These are phyloP conservation scores for Gloeostereum incarnatum DNA, from an alignment of 768 basidiomycete genomes.

Conservation along the genomic window DNA sequence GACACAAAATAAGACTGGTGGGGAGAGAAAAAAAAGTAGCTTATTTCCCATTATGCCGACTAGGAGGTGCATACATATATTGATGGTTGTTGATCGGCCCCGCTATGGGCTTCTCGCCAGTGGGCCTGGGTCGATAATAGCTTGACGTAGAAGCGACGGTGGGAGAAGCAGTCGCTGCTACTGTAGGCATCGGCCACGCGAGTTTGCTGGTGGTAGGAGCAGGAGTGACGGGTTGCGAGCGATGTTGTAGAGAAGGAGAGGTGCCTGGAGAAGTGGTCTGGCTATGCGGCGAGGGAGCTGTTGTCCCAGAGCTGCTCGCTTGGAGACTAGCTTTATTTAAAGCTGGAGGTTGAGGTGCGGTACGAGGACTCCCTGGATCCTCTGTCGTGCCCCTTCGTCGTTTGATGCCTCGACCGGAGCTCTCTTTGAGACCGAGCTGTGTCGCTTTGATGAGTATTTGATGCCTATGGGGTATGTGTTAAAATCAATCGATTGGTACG, in stretches of 20 bases:
- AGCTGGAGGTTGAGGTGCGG: constrained; percentile 21
- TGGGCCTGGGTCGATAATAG: constrained; percentile 47
- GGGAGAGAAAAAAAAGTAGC: too few relatives aligned
- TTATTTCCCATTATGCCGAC: too few relatives aligned
- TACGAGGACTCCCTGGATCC: constrained; percentile 16
- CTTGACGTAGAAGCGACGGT: constrained; percentile 36
- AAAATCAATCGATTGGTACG: not conserved
- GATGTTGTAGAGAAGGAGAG: constrained; percentile 42
- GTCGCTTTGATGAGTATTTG: constrained; percentile 82
- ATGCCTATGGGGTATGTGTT: constrained; percentile 35
- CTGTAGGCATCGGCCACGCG: constrained; percentile 70
- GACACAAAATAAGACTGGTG: too few relatives aligned
- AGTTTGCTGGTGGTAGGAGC: constrained; percentile 20
- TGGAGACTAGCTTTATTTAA: constrained; percentile 16
- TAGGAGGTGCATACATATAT: constrained; percentile 39
- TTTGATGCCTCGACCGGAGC: constrained; percentile 49
- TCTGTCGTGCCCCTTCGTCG: constrained; percentile 41
- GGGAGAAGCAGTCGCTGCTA: constrained; percentile 52
- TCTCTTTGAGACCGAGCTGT: constrained; percentile 68
- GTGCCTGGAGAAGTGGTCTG: constrained; percentile 33
- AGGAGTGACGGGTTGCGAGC: constrained; percentile 22
- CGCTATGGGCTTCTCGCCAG: constrained; percentile 9
- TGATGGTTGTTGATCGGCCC: constrained; percentile 22
- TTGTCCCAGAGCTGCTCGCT: too few relatives aligned
- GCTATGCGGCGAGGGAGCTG: constrained; percentile 26